Percentiles rank a stretch among this genome's conserved stretches.
phyloP scores from a whole-genome alignment of 768 basidiomycete species.

The Crassisporium funariophilum region DNA sequence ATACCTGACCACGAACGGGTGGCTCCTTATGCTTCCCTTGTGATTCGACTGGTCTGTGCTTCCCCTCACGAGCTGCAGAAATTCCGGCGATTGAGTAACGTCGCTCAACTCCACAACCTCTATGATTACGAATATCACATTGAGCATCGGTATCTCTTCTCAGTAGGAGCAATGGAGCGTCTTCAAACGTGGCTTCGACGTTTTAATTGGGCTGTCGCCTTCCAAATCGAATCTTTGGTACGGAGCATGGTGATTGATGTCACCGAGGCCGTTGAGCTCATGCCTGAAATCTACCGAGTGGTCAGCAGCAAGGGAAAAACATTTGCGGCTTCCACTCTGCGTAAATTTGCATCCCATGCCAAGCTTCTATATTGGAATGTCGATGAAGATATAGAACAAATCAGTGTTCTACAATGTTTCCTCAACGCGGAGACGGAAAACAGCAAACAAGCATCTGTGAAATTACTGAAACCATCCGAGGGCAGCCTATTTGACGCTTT shows the following conservation, averaged over 20 bases:
- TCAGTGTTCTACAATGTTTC: slow-evolving; percentile 36
- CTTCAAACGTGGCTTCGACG: slow-evolving; percentile 34
- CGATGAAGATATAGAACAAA: slow-evolving; percentile 17
- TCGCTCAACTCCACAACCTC: slow-evolving; percentile 40
- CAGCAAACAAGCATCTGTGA: slow-evolving; percentile 19
- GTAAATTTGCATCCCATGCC: slow-evolving; percentile 33
- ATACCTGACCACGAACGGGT: slow-evolving; percentile 43
- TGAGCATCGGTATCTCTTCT: slow-evolving; percentile 48
- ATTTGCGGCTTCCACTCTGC: slow-evolving; percentile 44
- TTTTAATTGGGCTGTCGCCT: slow-evolving; percentile 55
- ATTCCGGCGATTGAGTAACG: slow-evolving; percentile 41
- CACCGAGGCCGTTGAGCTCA: slow-evolving; percentile 48
- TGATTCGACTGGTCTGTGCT: slow-evolving; percentile 51
- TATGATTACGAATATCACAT: slow-evolving; percentile 38
- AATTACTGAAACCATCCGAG: slow-evolving; percentile 29
- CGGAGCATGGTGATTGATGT: slow-evolving; percentile 47
- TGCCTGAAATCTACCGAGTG: slow-evolving; percentile 34
- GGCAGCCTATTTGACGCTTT: slow-evolving; percentile 34
- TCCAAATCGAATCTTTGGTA: slow-evolving; percentile 55
- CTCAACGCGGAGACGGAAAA: slow-evolving; percentile 26
- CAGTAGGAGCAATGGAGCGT: slow-evolving; percentile 29
- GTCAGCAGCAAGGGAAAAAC: slow-evolving; percentile 29
- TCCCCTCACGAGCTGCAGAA: slow-evolving; percentile 31
- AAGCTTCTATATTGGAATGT: slow-evolving; percentile 29
- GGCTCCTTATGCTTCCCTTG: slow-evolving; percentile 54